Percentiles rank a stretch among this genome's conserved stretches.
phyloP scores from a whole-genome alignment of 768 basidiomycete species.

The Pleurotus ostreatus region DNA sequence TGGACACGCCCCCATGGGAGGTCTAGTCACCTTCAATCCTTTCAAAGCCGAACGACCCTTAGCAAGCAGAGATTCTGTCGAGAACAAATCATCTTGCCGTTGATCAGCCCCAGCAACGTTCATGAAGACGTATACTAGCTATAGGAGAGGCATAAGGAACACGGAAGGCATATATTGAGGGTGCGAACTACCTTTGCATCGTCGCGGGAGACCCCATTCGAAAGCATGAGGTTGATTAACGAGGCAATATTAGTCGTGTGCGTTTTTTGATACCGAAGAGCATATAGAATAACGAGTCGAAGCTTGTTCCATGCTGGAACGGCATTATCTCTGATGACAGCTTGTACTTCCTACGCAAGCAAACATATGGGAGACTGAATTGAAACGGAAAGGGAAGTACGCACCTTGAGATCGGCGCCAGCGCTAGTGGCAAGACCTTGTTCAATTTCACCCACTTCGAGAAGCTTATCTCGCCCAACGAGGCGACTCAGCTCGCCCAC shows the following conservation, averaged over 20 bases:
- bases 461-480: slow-evolving; percentile 78
- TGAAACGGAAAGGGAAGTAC: slow-evolving; percentile 13
- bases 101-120: slow-evolving; percentile 95
- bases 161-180: slow-evolving; percentile 6
- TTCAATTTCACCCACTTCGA: slow-evolving; percentile 92
- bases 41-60: slow-evolving; percentile 94
- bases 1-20: too few species aligned
- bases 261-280: slow-evolving; percentile 90
- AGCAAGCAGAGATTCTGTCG: slow-evolving; percentile 90
- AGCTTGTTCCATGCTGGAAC: slow-evolving; percentile 83
- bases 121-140: slow-evolving; percentile 92
- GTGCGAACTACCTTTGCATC: slow-evolving; percentile 58
- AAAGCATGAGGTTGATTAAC: slow-evolving; percentile 68
- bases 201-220: slow-evolving; percentile 72
- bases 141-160: slow-evolving; percentile 13
- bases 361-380: background rate
- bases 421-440: slow-evolving; percentile 93
- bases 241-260: slow-evolving; percentile 78
- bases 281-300: slow-evolving; percentile 86
- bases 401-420: slow-evolving; percentile 82
- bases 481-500: slow-evolving; percentile 94
- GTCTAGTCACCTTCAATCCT: slow-evolving; percentile 73
- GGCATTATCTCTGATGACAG: slow-evolving; percentile 59
- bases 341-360: slow-evolving; percentile 69
- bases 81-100: slow-evolving; percentile 95